Evolutionary conservation across 345 rosid genomes (phyloP), one percentile per base, ranked within the genome.

Genomic region (Cochlearia excelsa): DNA sequence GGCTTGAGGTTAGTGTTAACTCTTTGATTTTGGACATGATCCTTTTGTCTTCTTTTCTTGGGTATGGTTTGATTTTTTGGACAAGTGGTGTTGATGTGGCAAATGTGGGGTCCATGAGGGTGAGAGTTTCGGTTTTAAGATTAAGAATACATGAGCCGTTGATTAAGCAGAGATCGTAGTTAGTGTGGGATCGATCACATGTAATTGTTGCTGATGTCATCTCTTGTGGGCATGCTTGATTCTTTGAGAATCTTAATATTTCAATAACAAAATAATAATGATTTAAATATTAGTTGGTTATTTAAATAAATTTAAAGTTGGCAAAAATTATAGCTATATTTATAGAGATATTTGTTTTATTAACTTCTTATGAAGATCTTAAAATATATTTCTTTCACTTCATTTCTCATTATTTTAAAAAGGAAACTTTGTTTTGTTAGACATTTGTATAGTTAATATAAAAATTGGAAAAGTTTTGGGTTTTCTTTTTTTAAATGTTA

Each of bases 41-140:
- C 30, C 5, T 5, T 4, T 0, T 37, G 7, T 85, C 90, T 54
- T 75, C 23, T 61, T 88, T 85, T 39, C 82, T 68, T 7, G 88
- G 81, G 70, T 80, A 82, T 4, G 96, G 86, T 30, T 74, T 76
- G 64, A 80, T 83, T 30, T 63, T 80, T 7, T 76, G 61, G 7
- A 59, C 46, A 0, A 1, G 1, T 3, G 52, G 10, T 2, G 55
- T 26, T n/a, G 74, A 50, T n/a, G 41, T 55, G 9, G 68, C 38
- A 3, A 35, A 26, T 7, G 49, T 26, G 29, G 70, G 67, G 66
- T 65, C 74, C 47, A 49, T 1, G 2, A 63, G 40, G 50, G 61
- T 71, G 57, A 87, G 51, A 0, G 82, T 82, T 27, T 63, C 70
- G 26, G 61, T 53, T 8, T 6, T 57, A 4, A 74, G 78, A 59